Evolutionary conservation across 768 basidiomycete genomes (phyloP).

Genomic region (Boletus coccyginus): DNA sequence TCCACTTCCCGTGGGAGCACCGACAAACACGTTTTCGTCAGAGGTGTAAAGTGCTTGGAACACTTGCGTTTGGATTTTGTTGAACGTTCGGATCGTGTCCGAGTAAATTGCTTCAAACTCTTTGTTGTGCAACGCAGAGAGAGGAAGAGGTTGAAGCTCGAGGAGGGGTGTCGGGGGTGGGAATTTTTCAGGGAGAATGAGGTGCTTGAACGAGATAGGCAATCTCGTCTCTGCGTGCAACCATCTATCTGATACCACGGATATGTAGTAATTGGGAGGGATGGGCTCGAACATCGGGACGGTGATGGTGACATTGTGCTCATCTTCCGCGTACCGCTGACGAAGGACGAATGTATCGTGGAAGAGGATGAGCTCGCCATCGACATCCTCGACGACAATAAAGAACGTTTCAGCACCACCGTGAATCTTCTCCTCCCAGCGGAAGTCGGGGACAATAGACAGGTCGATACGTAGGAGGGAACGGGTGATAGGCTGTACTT

Average conservation of each 20-base stretch:
- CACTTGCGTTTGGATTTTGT: too few relatives aligned
- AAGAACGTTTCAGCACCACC: constrained; percentile 87
- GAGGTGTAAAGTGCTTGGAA: too few relatives aligned
- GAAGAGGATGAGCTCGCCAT: constrained; percentile 95
- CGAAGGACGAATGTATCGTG: constrained; percentile 91
- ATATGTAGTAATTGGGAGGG: constrained; percentile 98
- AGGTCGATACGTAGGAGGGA: constrained; percentile 90
- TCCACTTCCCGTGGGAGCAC: constrained; percentile 94
- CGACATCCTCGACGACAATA: constrained; percentile 94
- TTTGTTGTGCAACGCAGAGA: too few relatives aligned
- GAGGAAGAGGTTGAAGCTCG: too few relatives aligned
- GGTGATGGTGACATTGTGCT: constrained; percentile 92
- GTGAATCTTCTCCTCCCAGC: constrained; percentile 95
- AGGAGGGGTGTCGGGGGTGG: too few relatives aligned
- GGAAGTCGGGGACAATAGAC: constrained; percentile 95
- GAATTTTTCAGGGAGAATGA: too few relatives aligned
- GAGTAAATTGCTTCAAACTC: too few relatives aligned
- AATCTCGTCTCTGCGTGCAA: constrained; percentile 91
- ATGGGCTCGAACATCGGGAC: constrained; percentile 97
- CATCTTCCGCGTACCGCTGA: constrained; percentile 88
- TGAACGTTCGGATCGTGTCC: too few relatives aligned
- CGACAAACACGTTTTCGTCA: constrained; percentile 95
- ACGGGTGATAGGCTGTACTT: constrained; percentile 95
- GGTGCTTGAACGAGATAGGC: too few relatives aligned
- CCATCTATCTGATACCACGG: constrained; percentile 93